Evolutionary conservation across 495 filamentous ascomycete genomes (phyloP).

Genomic region (Podospora appendiculata): DNA sequence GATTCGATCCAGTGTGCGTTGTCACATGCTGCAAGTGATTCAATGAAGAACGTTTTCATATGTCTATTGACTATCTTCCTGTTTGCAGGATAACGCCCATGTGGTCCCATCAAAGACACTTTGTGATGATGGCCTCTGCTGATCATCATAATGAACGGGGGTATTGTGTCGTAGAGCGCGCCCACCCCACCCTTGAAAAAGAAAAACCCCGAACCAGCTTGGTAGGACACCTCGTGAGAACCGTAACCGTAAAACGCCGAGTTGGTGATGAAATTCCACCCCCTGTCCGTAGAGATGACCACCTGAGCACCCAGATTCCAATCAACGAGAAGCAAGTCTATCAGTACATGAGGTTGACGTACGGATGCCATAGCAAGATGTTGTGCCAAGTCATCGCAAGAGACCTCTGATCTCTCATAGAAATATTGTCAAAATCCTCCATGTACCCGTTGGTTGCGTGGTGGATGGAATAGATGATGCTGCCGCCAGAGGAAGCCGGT

Average conservation of each 20-base stretch:
- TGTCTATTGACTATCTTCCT: slow-evolving; percentile 24
- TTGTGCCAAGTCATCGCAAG: slow-evolving; percentile 16
- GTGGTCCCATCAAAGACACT: slow-evolving; percentile 9
- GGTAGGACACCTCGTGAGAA: slow-evolving; percentile 12
- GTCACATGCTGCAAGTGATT: no score
- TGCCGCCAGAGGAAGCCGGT: slow-evolving; percentile 27
- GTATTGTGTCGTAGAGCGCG: slow-evolving; percentile 9
- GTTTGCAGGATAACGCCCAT: slow-evolving; percentile 12
- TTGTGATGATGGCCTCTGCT: slow-evolving; percentile 6
- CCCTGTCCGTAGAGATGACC: slow-evolving; percentile 14
- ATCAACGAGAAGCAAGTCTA: slow-evolving; percentile 19
- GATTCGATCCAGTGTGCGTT: no score
- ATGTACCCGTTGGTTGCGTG: slow-evolving; percentile 3
- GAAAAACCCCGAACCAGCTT: not conserved
- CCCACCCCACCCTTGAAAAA: slow-evolving; percentile 8
- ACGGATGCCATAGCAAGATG: slow-evolving; percentile 25
- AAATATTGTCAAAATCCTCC: slow-evolving; percentile 16
- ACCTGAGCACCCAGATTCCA: slow-evolving; percentile 15
- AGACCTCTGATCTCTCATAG: slow-evolving; percentile 12
- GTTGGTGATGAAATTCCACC: slow-evolving; percentile 7
- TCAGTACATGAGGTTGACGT: slow-evolving; percentile 24
- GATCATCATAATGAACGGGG: slow-evolving; percentile 10
- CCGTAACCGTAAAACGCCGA: slow-evolving; percentile 23
- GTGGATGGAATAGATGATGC: slow-evolving; percentile 29
- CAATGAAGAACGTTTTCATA: no score